Percentiles rank a stretch among this genome's conserved stretches.
Evolutionary conservation across 352 stramenopile genomes (phyloP).

Genomic region (Phytophthora fragariaefolia): DNA sequence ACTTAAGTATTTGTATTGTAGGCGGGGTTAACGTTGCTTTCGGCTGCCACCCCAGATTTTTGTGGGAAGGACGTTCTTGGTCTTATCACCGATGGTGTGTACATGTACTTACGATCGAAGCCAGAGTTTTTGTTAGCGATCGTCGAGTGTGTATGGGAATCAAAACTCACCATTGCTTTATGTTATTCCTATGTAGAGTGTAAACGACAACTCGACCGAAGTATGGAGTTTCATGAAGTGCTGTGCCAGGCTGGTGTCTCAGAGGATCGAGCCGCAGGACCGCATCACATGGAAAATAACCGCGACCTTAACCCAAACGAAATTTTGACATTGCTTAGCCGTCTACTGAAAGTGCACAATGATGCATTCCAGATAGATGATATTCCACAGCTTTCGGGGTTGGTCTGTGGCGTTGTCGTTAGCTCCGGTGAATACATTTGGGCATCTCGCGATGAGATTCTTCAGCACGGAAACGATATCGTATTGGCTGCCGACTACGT

Average conservation of each 20-base stretch:
- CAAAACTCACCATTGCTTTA: neutral
- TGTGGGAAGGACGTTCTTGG: constrained; percentile 8
- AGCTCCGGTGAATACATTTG: constrained; percentile 17
- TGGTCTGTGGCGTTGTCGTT: constrained; percentile 29
- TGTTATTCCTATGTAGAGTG: constrained; percentile 3
- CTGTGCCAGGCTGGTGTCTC: constrained; percentile 6
- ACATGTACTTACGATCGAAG: neutral
- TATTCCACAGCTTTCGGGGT: constrained; percentile 24
- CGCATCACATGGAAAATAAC: constrained; percentile 17
- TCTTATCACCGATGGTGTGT: constrained; percentile 8
- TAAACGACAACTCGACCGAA: constrained; percentile 16
- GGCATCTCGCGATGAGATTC: constrained; percentile 21
- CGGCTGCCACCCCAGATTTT: constrained; percentile 5
- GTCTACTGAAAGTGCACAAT: constrained; percentile 18
- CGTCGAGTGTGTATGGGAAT: too few species aligned
- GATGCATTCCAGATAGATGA: constrained; percentile 15
- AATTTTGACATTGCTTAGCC: constrained; percentile 17
- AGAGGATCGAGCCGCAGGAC: neutral
- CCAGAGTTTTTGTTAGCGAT: neutral
- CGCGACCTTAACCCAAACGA: constrained; percentile 11
- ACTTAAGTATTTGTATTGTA: neutral
- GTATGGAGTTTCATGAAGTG: constrained; percentile 11
- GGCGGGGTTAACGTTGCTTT: constrained; percentile 10
- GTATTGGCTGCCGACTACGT: constrained; percentile 5
- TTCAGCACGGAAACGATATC: constrained; percentile 2